Base-by-base conservation (phyloP, 495 filamentous ascomycete genomes). In the Endocarpon pusillum region DNA sequence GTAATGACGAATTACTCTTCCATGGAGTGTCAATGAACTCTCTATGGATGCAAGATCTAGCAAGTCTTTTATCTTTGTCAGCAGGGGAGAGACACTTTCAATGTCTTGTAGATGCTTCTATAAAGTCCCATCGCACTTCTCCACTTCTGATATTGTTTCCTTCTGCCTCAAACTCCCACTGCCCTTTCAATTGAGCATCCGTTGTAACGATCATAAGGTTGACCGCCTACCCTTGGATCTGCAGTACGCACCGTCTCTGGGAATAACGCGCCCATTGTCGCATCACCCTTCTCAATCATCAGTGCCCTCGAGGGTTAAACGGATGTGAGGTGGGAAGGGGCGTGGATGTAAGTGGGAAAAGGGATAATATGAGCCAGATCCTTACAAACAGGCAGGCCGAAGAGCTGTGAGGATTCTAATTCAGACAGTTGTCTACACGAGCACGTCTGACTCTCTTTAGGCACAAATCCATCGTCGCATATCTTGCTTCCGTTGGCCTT, bases 391-490 rank as follows among this genome's bases (percentile, higher is more conserved):
- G 81, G 43, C 82, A 91, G 65, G 80, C 82, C 41, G 82, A 83
- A 53, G 81, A 91, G 71, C 77, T 87, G 82, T 87, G 69, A 52
- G 73, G 62, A 33, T 40, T 44, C 39, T 20, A 15, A 36, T 21
- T 36, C 28, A 18, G 19, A 4, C 4, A 9, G 0, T 16, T 1
- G 7, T 5, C 8, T 16, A 8, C 17, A 9, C 62, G 74, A 31
- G 54, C 66, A 41, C 75, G 82, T 53, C 38, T 25, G n/a, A 18
- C 19, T 18, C 24, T 35, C 12, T 41, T 33, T 36, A 93, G 85
- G 48, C 82, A 93, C 58, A 86, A 87, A 61, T 73, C 83, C 21
- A 78, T 93, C 33, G 76, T 93, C 36, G 84, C 86, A 45, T 94
- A 93, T 52, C 68, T 93, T 12, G 62, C 68, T 26, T 71, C 81